Conservation (phyloP, 1,139 yeast genomes). For the Kodamaea fungicola region DNA sequence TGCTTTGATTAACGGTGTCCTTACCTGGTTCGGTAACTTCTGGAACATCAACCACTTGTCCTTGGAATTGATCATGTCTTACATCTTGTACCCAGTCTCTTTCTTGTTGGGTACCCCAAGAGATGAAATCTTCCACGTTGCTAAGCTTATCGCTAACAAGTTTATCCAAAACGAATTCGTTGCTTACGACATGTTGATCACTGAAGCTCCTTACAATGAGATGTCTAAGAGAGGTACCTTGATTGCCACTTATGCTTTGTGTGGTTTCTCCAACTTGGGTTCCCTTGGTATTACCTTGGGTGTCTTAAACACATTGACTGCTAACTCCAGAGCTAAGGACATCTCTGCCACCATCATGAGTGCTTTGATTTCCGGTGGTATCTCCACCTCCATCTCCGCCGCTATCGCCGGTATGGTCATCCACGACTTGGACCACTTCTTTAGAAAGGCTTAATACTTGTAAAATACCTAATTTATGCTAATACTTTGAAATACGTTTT, state of each 20-base stretch:
- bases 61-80: slow-evolving; percentile 55
- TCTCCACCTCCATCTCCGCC: slow-evolving; percentile 57
- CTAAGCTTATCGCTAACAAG: slow-evolving; percentile 55
- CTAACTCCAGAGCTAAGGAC: slow-evolving; percentile 46
- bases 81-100: slow-evolving; percentile 58
- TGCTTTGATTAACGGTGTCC: slow-evolving; percentile 54
- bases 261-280: slow-evolving; percentile 67
- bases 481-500: neutral
- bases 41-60: slow-evolving; percentile 56
- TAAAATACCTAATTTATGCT: neutral
- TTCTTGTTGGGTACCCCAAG: slow-evolving; percentile 63
- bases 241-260: slow-evolving; percentile 61
- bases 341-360: slow-evolving; percentile 48
- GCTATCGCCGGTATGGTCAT: slow-evolving; percentile 69
- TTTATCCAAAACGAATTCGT: slow-evolving; percentile 65
- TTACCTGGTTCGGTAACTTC: slow-evolving; percentile 63
- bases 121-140: slow-evolving; percentile 48
- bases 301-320: slow-evolving; percentile 58
- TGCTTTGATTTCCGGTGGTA: slow-evolving; percentile 53
- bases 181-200: slow-evolving; percentile 47
- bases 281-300: slow-evolving; percentile 64
- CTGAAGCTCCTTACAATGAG: slow-evolving; percentile 42
- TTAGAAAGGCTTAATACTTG: slow-evolving; percentile 8
- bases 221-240: slow-evolving; percentile 54
- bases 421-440: slow-evolving; percentile 37